Evolutionary conservation across 768 basidiomycete genomes (phyloP).

Genomic region (Glaciozyma antarctica): DNA sequence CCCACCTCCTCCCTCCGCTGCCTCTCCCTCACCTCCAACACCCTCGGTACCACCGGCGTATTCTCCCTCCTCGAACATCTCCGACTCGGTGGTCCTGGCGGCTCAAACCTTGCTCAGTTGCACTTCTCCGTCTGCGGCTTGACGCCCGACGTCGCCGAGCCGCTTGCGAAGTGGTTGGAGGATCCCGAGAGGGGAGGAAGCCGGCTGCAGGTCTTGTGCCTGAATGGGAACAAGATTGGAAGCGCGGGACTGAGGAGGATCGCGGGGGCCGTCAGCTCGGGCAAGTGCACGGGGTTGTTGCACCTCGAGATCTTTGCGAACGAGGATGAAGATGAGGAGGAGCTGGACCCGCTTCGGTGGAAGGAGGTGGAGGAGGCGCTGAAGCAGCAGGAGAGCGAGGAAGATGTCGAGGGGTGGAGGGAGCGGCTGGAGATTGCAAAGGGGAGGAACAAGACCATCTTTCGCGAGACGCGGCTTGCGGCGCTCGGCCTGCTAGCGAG

Average conservation of each 20-base stretch:
- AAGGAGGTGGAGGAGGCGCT: background rate
- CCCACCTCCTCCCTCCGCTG: constrained; percentile 15
- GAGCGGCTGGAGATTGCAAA: constrained; percentile 10
- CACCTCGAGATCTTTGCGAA: constrained; percentile 27
- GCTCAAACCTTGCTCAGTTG: constrained; percentile 13
- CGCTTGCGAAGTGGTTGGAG: constrained; percentile 18
- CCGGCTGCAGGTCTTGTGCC: constrained; percentile 11
- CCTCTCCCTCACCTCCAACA: constrained; percentile 24
- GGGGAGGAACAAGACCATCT: constrained; percentile 20
- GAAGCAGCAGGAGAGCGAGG: background rate
- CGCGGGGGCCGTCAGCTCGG: constrained; percentile 9
- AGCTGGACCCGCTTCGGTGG: background rate
- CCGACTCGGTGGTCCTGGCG: constrained; percentile 14
- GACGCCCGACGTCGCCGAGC: constrained; percentile 20
- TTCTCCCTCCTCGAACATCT: constrained; percentile 11
- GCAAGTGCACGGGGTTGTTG: constrained; percentile 11
- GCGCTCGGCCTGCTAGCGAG: constrained; percentile 10
- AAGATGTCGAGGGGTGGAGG: background rate
- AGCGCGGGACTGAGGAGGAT: constrained; percentile 11
- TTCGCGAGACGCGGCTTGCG: constrained; percentile 14
- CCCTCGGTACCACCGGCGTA: constrained; percentile 3
- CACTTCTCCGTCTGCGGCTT: constrained; percentile 17
- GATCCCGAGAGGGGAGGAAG: constrained; percentile 9
- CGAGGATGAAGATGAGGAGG: constrained; percentile 3
- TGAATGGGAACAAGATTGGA: constrained; percentile 12